Evolutionary conservation across 306 rosid species (phyloP).

Genomic region (Glycine soja): DNA sequence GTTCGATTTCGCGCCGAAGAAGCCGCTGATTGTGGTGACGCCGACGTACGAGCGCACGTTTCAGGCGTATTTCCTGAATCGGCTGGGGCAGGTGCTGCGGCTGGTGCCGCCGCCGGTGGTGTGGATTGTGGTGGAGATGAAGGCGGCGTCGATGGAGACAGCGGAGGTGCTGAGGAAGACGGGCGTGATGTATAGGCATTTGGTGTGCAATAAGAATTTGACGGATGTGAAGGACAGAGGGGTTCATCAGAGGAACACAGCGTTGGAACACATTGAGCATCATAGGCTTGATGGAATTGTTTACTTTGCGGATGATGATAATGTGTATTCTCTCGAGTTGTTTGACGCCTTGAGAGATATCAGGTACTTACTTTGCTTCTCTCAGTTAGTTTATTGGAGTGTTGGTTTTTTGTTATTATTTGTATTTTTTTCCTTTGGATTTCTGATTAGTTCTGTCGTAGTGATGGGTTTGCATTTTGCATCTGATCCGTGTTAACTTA

Average conservation of each 20-base stretch:
- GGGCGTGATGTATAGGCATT: conserved; percentile 90
- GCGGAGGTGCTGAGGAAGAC: conserved; percentile 92
- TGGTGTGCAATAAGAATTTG: conserved; percentile 73
- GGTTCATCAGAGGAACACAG: conserved; percentile 89
- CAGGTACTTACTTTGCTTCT: conserved; percentile 54
- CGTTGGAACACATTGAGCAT: conserved; percentile 91
- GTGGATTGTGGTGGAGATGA: conserved; percentile 93
- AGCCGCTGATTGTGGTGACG: conserved; percentile 85
- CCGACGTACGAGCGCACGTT: conserved; percentile 77
- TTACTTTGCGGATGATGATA: conserved; percentile 94
- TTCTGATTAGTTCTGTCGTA: too few relatives aligned
- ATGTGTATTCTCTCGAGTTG: conserved; percentile 81
- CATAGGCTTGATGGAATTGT: conserved; percentile 92
- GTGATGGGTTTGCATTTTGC: conserved; percentile 10
- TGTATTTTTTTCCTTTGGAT: background rate
- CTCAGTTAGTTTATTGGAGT: background rate
- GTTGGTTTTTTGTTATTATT: background rate
- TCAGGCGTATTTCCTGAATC: conserved; percentile 81
- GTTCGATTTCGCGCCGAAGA: conserved; percentile 64
- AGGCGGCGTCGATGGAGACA: conserved; percentile 85
- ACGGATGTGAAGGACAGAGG: conserved; percentile 86
- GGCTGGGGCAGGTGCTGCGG: conserved; percentile 81
- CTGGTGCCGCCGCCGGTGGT: conserved; percentile 82
- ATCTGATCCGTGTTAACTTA: conserved; percentile 17
- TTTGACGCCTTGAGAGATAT: conserved; percentile 80